Conservation (phyloP, 352 stramenopile genomes). For the Globisporangium abappressorium region DNA sequence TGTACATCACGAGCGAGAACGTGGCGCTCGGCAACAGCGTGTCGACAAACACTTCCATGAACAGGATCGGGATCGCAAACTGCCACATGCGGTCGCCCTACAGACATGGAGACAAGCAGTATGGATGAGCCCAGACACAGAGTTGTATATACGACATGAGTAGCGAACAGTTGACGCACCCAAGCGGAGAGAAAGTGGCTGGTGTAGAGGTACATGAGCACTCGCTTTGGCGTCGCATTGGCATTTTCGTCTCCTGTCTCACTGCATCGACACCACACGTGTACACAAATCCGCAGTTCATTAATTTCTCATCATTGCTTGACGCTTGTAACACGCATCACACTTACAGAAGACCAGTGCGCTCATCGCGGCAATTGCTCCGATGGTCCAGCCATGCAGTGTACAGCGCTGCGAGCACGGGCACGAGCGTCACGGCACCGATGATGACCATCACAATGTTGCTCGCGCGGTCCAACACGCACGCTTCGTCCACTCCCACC, state of each 20-base stretch:
- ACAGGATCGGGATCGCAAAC: constrained; percentile 76
- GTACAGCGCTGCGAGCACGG: constrained; percentile 32
- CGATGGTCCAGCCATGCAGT: constrained; percentile 37
- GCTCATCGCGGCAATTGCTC: constrained; percentile 11
- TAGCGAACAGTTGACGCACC: constrained; percentile 26
- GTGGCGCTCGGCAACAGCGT: constrained; percentile 71
- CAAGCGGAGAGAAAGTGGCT: constrained; percentile 75
- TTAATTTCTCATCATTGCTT: neutral
- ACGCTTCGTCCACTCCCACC: constrained; percentile 27
- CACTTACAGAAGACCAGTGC: constrained; percentile 40
- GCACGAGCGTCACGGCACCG: constrained; percentile 42
- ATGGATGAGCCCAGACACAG: neutral
- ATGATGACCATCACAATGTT: constrained; percentile 68
- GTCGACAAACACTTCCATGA: constrained; percentile 86
- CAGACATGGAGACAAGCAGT: neutral
- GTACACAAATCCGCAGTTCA: neutral
- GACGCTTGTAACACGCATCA: neutral
- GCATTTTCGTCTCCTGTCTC: neutral
- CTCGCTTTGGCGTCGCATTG: constrained; percentile 23
- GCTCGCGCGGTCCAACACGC: constrained; percentile 35
- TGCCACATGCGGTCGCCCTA: constrained; percentile 81
- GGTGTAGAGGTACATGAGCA: constrained; percentile 70
- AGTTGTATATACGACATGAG: neutral
- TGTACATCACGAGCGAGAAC: constrained; percentile 76
- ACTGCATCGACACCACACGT: neutral